Percentiles rank a stretch among this genome's conserved stretches.
Evolutionary conservation across 2,329 filamentous ascomycete genomes (phyloP).

Genomic region (Aureobasidium sp.): DNA sequence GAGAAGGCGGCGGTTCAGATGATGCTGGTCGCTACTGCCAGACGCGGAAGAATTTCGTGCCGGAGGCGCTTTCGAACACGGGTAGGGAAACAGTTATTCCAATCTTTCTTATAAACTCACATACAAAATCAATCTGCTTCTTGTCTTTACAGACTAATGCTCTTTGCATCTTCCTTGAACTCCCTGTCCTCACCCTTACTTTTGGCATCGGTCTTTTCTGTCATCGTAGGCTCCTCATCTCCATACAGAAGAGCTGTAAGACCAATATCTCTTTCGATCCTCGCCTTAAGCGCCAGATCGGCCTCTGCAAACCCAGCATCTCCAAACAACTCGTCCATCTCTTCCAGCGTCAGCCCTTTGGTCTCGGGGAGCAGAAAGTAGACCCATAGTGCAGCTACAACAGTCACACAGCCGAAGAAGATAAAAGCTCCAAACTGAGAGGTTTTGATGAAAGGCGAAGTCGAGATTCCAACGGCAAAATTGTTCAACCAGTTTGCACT

Average conservation of each 20-base stretch:
- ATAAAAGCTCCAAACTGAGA: slow-evolving; percentile 19
- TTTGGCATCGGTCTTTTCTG: not conserved
- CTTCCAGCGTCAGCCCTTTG: slow-evolving; percentile 21
- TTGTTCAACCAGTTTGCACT: slow-evolving; percentile 17
- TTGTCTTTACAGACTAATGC: not conserved
- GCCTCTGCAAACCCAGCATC: slow-evolving; percentile 24
- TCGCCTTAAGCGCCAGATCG: slow-evolving; percentile 14
- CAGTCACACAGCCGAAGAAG: slow-evolving; percentile 18
- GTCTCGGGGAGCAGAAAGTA: slow-evolving; percentile 23
- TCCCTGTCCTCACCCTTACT: not conserved
- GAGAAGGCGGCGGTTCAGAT: no score
- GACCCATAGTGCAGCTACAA: slow-evolving; percentile 17
- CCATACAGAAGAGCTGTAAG: slow-evolving; percentile 15
- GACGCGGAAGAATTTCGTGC: no score
- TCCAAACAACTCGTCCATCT: slow-evolving; percentile 24
- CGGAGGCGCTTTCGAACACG: no score
- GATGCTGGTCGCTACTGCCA: no score
- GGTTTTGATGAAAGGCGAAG: slow-evolving; percentile 16
- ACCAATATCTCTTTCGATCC: slow-evolving; percentile 17
- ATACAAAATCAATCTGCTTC: not conserved
- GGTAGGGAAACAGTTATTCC: not conserved
- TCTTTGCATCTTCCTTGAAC: slow-evolving; percentile 1
- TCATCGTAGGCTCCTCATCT: slow-evolving; percentile 8
- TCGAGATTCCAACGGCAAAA: slow-evolving; percentile 18
- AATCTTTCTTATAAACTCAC: not conserved